These are phyloP conservation scores for Cymbopogon flexuosus DNA, from an alignment of 202 grass and related monocot genomes.

Conservation along the genomic window DNA sequence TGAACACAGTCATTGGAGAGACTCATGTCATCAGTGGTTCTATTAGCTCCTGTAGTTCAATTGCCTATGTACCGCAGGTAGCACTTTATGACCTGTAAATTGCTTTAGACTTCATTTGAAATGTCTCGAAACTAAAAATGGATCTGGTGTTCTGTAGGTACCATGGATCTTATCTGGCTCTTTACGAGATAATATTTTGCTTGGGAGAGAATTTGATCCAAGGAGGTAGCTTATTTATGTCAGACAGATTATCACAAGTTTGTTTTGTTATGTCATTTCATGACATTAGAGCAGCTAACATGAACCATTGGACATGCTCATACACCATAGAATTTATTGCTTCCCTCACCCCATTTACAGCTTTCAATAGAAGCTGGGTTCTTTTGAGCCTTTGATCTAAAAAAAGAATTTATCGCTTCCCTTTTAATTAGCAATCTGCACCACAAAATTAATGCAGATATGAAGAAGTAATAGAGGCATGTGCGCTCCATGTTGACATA, in stretches of 20 bases:
- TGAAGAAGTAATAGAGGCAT: constrained; percentile 74
- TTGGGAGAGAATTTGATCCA: constrained; percentile 73
- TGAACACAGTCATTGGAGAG: constrained; percentile 84
- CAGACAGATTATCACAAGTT: neutral
- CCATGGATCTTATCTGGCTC: constrained; percentile 93
- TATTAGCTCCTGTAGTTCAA: constrained; percentile 50
- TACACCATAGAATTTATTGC: neutral
- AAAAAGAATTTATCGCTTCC: neutral
- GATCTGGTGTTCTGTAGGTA: constrained; percentile 46
- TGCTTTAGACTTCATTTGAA: constrained; percentile 32
- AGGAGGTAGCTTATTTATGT: constrained; percentile 48
- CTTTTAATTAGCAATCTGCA: neutral
- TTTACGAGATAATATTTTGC: constrained; percentile 81
- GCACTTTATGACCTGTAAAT: constrained; percentile 24
- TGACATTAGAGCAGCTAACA: neutral
- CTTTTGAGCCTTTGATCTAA: no score
- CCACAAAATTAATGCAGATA: constrained; percentile 59
- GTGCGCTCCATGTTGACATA: constrained; percentile 82
- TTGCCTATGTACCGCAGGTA: constrained; percentile 90
- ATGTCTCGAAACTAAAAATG: constrained; percentile 9
- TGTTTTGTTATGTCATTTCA: neutral
- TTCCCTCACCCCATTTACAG: neutral
- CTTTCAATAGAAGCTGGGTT: no score
- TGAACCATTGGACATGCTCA: neutral
- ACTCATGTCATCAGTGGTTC: constrained; percentile 56